Conservation (phyloP, 2,329 filamentous ascomycete species). For the Penicillium sp. region DNA sequence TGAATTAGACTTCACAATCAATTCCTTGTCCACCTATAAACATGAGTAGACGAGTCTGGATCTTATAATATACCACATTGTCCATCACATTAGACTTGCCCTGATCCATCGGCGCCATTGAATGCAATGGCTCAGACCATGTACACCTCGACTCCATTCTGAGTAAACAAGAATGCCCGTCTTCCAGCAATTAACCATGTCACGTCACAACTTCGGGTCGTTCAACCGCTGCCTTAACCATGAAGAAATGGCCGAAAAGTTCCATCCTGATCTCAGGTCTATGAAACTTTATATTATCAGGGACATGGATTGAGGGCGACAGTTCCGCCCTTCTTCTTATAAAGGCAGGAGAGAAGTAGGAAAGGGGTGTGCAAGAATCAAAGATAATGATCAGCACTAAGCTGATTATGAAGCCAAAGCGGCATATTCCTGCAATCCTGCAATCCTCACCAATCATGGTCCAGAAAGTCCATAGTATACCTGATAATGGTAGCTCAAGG, state of each 20-base stretch:
- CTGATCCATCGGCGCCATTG: no score
- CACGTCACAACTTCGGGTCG: background rate
- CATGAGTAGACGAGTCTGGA: background rate
- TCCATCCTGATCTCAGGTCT: background rate
- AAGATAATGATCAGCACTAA: background rate
- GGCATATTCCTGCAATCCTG: background rate
- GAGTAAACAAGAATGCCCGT: no score
- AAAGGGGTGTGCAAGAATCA: no score
- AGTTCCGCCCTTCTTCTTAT: no score
- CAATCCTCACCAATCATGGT: background rate
- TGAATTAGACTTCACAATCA: slow-evolving; percentile 1
- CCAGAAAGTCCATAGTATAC: no score
- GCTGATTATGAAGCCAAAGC: background rate
- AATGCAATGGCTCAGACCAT: background rate
- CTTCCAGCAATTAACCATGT: background rate
- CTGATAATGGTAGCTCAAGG: background rate
- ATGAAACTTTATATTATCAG: background rate
- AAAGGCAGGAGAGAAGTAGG: no score
- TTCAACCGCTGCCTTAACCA: background rate
- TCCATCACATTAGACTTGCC: background rate
- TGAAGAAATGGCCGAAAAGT: background rate
- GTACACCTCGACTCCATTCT: no score
- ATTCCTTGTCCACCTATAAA: background rate
- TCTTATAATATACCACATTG: background rate
- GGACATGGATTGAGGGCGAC: no score